Percentiles rank a stretch among this genome's conserved stretches.
Conservation (phyloP, 805 yeast genomes). For the Lachancea kluyveri region DNA sequence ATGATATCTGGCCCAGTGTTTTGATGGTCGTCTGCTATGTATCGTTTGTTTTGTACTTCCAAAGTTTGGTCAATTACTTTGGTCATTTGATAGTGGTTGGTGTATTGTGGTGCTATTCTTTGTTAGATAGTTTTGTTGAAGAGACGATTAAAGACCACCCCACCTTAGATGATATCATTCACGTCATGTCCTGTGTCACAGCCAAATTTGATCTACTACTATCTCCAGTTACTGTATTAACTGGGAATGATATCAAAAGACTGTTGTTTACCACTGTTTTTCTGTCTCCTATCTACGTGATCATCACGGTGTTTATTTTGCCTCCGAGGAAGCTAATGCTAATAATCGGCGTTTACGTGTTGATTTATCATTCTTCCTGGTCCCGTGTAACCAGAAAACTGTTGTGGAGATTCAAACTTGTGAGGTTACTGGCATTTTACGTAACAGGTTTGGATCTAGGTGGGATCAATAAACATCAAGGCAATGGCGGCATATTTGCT, state of each 20-base stretch:
- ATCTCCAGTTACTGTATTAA: constrained; percentile 76
- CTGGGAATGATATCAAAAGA: constrained; percentile 73
- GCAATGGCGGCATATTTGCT: constrained; percentile 38
- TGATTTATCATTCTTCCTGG: constrained; percentile 85
- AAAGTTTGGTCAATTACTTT: constrained; percentile 65
- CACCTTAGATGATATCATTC: constrained; percentile 81
- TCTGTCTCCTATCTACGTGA: constrained; percentile 77
- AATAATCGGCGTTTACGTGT: constrained; percentile 48
- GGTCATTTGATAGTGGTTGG: constrained; percentile 75
- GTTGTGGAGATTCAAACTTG: constrained; percentile 72
- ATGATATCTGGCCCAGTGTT: constrained; percentile 70
- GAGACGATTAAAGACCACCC: constrained; percentile 60
- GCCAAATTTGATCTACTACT: constrained; percentile 71
- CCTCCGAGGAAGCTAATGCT: constrained; percentile 65
- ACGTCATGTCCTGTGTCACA: constrained; percentile 65
- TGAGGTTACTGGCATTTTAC: constrained; percentile 69
- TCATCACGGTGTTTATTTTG: constrained; percentile 59
- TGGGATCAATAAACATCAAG: constrained; percentile 37
- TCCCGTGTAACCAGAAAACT: constrained; percentile 76
- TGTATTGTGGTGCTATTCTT: constrained; percentile 51
- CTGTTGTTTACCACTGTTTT: constrained; percentile 78
- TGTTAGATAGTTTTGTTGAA: constrained; percentile 50
- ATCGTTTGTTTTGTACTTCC: constrained; percentile 67
- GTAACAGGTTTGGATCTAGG: constrained; percentile 81
- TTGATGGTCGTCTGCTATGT: constrained; percentile 51